Base-by-base conservation (phyloP, 768 basidiomycete species). In the Serpula lacrymans region DNA sequence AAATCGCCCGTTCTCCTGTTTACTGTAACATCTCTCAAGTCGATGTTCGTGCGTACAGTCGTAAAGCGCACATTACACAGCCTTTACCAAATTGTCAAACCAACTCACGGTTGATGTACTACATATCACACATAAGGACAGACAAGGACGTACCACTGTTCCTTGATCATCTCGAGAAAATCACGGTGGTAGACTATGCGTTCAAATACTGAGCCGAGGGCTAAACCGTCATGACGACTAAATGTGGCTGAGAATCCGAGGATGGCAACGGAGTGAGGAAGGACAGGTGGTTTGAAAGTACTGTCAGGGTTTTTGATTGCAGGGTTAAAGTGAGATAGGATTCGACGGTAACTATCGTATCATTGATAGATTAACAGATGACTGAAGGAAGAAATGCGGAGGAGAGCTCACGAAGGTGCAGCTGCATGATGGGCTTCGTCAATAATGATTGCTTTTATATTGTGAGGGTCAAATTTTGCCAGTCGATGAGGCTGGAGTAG, bases 341-440 rank as follows among this genome's bases (percentile, higher is more conserved):
- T 75, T 20, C 77, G 78, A 22, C 88, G 82, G 60, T 95, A 95
- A 21, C 91, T 81, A 41, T 32, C 29, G 36, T 4, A 39, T 23
- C 9, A 33, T 40, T n/a, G 22, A 17, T 3, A 16, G 13, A 14
- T 34, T 9, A 22, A 3, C 11, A 26, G 21, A 3, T 18, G n/a
- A 22, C 27, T 18, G 31, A 6, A 18, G 34, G 17, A 24, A 16
- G 27, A n/a, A n/a, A n/a, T n/a, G n/a, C n/a, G n/a, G n/a, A n/a
- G n/a, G n/a, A 13, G n/a, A 25, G 68, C 80, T 40, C 65, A 94
- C 81, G 93, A 92, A 22, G 84, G 82, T 7, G 94, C 88, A 27
- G 89, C 93, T 21, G 94, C 88, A 61, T 98, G 95, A 58, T 97
- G 95, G 1, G 94, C 94, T 63, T 96, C 93, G 53, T 96, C 93